A percentile compares a stretch with the other conserved stretches of the same genome.
Conservation (phyloP, 1,139 yeast genomes). For the Yamadazyma pseudoaaseri region DNA sequence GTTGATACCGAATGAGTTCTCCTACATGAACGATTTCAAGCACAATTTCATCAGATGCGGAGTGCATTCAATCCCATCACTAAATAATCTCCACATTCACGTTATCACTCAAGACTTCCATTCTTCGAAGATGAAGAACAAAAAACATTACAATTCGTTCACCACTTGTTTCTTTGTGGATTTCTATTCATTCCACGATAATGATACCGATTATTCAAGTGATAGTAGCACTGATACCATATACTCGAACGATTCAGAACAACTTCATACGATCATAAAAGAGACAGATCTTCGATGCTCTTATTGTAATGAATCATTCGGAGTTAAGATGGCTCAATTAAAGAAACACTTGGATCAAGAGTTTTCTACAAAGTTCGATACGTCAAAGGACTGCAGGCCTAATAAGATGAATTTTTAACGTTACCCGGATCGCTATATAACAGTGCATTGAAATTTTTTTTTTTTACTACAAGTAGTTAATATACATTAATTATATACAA, state of each 20-base stretch:
- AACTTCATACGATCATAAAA: constrained; percentile 22
- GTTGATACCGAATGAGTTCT: constrained; percentile 11
- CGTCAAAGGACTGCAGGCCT: constrained; percentile 5
- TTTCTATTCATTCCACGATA: constrained; percentile 29
- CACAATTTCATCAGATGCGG: constrained; percentile 54
- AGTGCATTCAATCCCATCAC: constrained; percentile 69
- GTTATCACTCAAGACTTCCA: constrained; percentile 64
- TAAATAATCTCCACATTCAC: constrained; percentile 71
- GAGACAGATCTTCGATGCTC: constrained; percentile 46
- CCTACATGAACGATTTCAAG: constrained; percentile 18
- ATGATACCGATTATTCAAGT: constrained; percentile 7
- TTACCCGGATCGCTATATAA: constrained; percentile 1
- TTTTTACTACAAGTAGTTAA: not conserved
- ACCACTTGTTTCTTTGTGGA: constrained; percentile 62
- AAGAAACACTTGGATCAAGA: constrained; percentile 51
- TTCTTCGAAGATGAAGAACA: constrained; percentile 55
- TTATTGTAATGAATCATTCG: constrained; percentile 47
- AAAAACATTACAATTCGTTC: constrained; percentile 72
- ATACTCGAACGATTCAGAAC: constrained; percentile 9
- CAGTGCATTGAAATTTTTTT: not conserved
- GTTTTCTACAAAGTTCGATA: constrained; percentile 22
- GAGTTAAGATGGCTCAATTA: constrained; percentile 43
- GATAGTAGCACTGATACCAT: constrained; percentile 7
- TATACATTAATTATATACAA: not conserved
- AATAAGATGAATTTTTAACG: constrained; percentile 5